Evolutionary conservation across 202 grass and related monocot species (phyloP).

Genomic region (Eragrostis tef): DNA sequence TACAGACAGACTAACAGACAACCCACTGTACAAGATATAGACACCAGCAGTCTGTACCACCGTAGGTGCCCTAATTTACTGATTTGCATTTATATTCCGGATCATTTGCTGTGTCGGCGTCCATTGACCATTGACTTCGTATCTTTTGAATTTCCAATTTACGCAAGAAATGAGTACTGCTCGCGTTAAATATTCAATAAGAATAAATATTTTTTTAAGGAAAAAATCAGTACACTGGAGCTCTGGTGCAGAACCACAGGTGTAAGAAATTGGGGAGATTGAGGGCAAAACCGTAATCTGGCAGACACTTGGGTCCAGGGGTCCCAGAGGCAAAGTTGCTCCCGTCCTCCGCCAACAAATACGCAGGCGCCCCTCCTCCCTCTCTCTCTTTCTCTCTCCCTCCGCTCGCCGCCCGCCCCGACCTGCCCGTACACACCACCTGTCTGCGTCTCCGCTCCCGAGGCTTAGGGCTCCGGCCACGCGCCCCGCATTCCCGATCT

Average conservation of each 20-base stretch:
- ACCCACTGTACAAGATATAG: no score
- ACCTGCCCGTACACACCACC: constrained; percentile 46
- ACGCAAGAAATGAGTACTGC: neutral
- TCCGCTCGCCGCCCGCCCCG: constrained; percentile 42
- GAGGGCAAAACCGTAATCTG: constrained; percentile 40
- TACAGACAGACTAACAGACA: no score
- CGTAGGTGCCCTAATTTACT: no score
- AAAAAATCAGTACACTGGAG: neutral
- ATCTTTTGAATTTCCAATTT: neutral
- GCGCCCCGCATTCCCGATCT: constrained; percentile 54
- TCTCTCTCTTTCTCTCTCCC: neutral
- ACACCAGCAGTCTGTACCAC: no score
- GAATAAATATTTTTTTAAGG: no score
- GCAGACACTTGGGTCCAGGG: constrained; percentile 13
- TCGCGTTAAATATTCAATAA: no score
- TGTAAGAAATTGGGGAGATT: neutral
- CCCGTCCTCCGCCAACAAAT: constrained; percentile 60
- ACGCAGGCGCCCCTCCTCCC: constrained; percentile 44
- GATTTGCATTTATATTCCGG: no score
- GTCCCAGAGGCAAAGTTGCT: constrained; percentile 50
- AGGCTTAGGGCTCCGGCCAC: constrained; percentile 41
- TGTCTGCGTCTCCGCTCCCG: constrained; percentile 33
- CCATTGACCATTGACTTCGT: no score
- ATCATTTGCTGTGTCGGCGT: no score
- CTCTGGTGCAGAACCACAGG: neutral